A percentile compares a stretch with the other conserved stretches of the same genome.
These are phyloP conservation scores for Lathyrus sativus DNA, from an alignment of 306 rosid genomes.

Conservation along the genomic window DNA sequence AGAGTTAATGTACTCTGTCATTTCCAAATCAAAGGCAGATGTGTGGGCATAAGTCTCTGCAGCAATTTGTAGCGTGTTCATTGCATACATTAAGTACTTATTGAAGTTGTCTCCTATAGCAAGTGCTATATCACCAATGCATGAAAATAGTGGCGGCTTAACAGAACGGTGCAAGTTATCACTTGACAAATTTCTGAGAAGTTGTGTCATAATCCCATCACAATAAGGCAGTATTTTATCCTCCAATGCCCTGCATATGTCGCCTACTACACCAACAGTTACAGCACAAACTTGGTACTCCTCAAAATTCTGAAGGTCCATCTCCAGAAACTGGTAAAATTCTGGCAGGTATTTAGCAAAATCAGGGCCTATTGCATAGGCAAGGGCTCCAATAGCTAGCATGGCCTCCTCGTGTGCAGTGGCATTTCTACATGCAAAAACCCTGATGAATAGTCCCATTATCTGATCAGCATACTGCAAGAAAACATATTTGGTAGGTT, in stretches of 20 bases:
- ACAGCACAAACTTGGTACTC: slow-evolving; percentile 92
- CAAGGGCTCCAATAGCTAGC: slow-evolving; percentile 97
- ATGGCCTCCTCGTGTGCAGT: slow-evolving; percentile 93
- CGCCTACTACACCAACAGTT: slow-evolving; percentile 96
- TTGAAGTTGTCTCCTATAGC: slow-evolving; percentile 86
- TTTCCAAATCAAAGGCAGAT: slow-evolving; percentile 74
- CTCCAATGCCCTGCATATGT: slow-evolving; percentile 88
- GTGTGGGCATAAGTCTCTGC: slow-evolving; percentile 77
- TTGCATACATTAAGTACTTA: slow-evolving; percentile 83
- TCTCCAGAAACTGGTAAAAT: slow-evolving; percentile 72
- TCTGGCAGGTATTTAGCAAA: slow-evolving; percentile 84
- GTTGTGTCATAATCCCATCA: slow-evolving; percentile 91
- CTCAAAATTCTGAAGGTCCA: slow-evolving; percentile 92
- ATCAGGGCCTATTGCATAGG: slow-evolving; percentile 73
- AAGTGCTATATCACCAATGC: slow-evolving; percentile 88
- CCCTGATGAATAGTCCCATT: slow-evolving; percentile 79
- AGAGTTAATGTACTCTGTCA: slow-evolving; percentile 81
- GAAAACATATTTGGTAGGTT: slow-evolving; percentile 67
- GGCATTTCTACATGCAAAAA: slow-evolving; percentile 87
- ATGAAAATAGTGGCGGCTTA: slow-evolving; percentile 86
- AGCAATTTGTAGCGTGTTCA: slow-evolving; percentile 90
- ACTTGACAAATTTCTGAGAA: slow-evolving; percentile 84
- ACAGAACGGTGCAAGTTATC: slow-evolving; percentile 88
- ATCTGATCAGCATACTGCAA: slow-evolving; percentile 81
- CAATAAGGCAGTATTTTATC: slow-evolving; percentile 83